Base-by-base conservation (phyloP, 2,329 filamentous ascomycete species). In the Rhinocladiella similis region DNA sequence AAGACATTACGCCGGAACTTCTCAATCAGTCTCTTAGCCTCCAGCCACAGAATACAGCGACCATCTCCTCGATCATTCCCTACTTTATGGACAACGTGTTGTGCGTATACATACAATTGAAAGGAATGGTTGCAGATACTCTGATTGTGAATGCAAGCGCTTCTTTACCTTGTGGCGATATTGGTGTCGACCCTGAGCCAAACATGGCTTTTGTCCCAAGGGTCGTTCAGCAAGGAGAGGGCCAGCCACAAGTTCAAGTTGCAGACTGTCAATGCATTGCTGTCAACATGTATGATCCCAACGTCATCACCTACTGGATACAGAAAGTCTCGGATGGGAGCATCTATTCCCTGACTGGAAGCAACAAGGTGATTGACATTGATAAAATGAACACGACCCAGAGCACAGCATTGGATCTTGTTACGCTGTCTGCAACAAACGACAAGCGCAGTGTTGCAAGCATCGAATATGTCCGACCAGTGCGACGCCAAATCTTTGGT, bases 211-310 rank as follows among this genome's bases (percentile, higher is more conserved):
- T 66, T 27, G 58, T 62, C n/a, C 64, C 64, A 7, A 50, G 59
- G 38, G 38, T 57, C 20, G 56, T 64, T 16, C 46, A 59, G n/a
- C 56, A 63, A 53, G 56, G 59, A 9, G 50, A 59, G 43, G 56
- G 53, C 29, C 57, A 56, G 22, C 45, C 54, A 50, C 52, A 62
- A 43, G 53, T 56, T n/a, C 45, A 48, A 19, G 41, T 62, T 49
- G 56, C 61, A 19, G 62, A 64, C 47, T 64, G 63, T 53, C 39
- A 56, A 38, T 54, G 62, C 55, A 61, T 66, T 19, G 64, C 64
- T 27, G 57, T 63, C 43, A 66, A 64, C 50, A 61, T 66, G 56
- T 64, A 66, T 46, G 49, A 42, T 42, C 62, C 62, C 2, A 48
- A 58, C 22, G 47, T 63, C 36, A 55, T 62, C 54, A 66, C 45